Evolutionary conservation across 2,329 filamentous ascomycete genomes (phyloP).

Genomic region (Aspergillus amoenus): DNA sequence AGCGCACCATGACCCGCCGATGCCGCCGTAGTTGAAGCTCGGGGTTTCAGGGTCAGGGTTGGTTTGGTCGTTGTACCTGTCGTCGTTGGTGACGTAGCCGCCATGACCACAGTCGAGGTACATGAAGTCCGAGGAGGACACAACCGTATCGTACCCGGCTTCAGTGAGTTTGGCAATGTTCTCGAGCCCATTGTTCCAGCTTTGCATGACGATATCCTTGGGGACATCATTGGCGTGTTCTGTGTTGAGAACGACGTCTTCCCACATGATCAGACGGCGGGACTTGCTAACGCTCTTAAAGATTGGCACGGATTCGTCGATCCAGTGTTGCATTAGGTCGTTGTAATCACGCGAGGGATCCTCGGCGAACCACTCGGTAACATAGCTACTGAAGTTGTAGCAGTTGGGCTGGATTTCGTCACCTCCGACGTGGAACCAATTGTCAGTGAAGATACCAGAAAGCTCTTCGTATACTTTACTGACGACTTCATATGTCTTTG

Average conservation of each 20-base stretch:
- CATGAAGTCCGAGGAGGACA: constrained; percentile 57
- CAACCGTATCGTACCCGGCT: constrained; percentile 54
- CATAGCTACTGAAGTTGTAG: constrained; percentile 57
- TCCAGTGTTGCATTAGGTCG: constrained; percentile 56
- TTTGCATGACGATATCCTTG: constrained; percentile 54
- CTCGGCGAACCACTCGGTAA: constrained; percentile 51
- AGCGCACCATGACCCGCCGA: constrained; percentile 57
- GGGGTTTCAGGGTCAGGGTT: constrained; percentile 49
- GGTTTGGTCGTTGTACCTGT: constrained; percentile 54
- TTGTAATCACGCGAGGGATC: constrained; percentile 52
- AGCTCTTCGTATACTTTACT: constrained; percentile 56
- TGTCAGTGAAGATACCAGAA: constrained; percentile 51
- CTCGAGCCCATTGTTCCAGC: constrained; percentile 54
- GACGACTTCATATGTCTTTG: constrained; percentile 57
- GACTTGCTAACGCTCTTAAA: constrained; percentile 45
- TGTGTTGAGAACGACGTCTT: constrained; percentile 50
- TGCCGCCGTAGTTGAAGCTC: constrained; percentile 57
- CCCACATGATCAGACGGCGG: constrained; percentile 59
- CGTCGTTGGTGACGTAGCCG: constrained; percentile 56
- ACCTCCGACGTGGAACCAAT: constrained; percentile 57
- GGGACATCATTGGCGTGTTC: constrained; percentile 50
- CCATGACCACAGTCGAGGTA: constrained; percentile 59
- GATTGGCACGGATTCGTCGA: constrained; percentile 53
- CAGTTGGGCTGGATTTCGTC: constrained; percentile 57
- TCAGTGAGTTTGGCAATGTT: constrained; percentile 54